Evolutionary conservation across 768 basidiomycete genomes (phyloP).

Genomic region (Kwoniella botswanensis): DNA sequence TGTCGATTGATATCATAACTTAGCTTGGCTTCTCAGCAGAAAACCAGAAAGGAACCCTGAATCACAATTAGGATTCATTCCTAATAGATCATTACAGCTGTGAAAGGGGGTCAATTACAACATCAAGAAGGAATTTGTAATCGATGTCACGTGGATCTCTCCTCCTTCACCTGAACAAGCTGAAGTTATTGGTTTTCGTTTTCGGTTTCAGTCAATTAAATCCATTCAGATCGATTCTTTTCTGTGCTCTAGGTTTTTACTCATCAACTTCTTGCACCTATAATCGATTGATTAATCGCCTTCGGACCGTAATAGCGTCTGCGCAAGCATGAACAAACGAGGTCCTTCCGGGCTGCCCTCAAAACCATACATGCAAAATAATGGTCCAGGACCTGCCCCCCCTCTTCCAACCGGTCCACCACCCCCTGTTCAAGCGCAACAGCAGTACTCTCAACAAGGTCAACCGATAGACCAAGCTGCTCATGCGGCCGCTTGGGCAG

Average conservation of each 20-base stretch:
- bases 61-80: neutral
- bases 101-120: neutral
- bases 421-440: constrained; percentile 29
- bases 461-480: constrained; percentile 31
- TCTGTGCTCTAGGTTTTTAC: neutral
- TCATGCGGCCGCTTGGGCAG: constrained; percentile 54
- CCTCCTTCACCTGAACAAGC: no score
- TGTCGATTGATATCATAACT: no score
- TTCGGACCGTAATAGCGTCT: neutral
- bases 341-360: constrained; percentile 32
- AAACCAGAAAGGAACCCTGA: no score
- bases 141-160: neutral
- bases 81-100: neutral
- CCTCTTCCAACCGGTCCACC: constrained; percentile 46
- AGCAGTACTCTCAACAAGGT: constrained; percentile 18
- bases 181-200: neutral
- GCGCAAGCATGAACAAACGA: constrained; percentile 24
- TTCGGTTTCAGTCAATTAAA: neutral
- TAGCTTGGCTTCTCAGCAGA: no score
- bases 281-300: neutral
- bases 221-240: neutral
- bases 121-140: neutral
- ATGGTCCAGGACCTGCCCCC: constrained; percentile 40
- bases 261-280: neutral
- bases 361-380: constrained; percentile 30